Evolutionary conservation across 2,329 filamentous ascomycete species (phyloP).

Genomic region (Laburnicola sp.): DNA sequence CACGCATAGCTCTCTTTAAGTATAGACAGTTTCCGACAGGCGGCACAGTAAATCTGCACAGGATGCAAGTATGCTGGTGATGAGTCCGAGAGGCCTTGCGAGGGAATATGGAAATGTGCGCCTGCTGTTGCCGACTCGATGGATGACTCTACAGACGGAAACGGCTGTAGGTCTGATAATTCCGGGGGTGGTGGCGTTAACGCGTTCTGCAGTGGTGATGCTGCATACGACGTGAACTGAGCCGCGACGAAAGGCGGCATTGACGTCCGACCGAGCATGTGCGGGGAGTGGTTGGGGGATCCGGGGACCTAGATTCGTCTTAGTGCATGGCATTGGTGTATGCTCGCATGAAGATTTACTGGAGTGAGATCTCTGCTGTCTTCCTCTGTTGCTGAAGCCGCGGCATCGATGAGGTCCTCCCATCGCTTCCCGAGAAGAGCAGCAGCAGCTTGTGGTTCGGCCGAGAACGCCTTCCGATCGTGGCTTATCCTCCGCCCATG

Average conservation of each 20-base stretch:
- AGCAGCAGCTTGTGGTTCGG: slow-evolving; percentile 76
- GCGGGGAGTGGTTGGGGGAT: slow-evolving; percentile 57
- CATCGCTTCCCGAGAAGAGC: slow-evolving; percentile 81
- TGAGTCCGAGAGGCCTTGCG: slow-evolving; percentile 57
- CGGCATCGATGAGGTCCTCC: slow-evolving; percentile 95
- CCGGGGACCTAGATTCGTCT: slow-evolving; percentile 47
- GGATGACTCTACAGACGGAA: slow-evolving; percentile 85
- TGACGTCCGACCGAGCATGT: slow-evolving; percentile 60
- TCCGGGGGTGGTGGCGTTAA: slow-evolving; percentile 73
- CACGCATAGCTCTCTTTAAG: slow-evolving; percentile 76
- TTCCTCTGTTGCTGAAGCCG: slow-evolving; percentile 88
- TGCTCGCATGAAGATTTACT: slow-evolving; percentile 58
- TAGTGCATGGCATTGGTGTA: slow-evolving; percentile 19
- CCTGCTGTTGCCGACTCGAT: slow-evolving; percentile 71
- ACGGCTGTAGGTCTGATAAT: slow-evolving; percentile 63
- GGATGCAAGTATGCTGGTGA: slow-evolving; percentile 57
- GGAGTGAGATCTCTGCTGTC: slow-evolving; percentile 85
- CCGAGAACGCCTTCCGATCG: slow-evolving; percentile 57
- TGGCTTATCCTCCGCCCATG: slow-evolving; percentile 50
- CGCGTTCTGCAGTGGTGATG: slow-evolving; percentile 86
- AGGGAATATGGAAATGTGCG: slow-evolving; percentile 57
- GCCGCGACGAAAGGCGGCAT: slow-evolving; percentile 59
- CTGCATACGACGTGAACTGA: slow-evolving; percentile 71
- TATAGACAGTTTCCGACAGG: slow-evolving; percentile 75
- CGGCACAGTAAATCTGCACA: slow-evolving; percentile 90